Evolutionary conservation across 139 green algal species (phyloP).

Genomic region (Closterium sp.): DNA sequence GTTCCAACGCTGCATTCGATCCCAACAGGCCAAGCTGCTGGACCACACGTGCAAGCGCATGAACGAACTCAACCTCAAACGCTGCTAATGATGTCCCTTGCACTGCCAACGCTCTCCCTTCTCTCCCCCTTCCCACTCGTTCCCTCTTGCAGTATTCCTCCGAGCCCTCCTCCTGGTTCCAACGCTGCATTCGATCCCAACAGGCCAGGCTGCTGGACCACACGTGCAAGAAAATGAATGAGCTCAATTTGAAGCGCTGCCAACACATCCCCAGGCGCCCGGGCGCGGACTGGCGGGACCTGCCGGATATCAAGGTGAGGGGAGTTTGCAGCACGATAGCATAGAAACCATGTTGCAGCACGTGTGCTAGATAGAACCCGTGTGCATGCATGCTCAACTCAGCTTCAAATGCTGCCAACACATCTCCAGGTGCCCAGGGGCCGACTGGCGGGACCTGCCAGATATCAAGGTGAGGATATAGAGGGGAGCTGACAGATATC

Average conservation of each 20-base stretch:
- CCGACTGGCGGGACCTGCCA: slow-evolving; percentile 89
- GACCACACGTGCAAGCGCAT: slow-evolving; percentile 95
- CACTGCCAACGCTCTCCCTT: slow-evolving; percentile 87
- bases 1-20: slow-evolving; percentile 81
- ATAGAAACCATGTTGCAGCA: too few relatives aligned
- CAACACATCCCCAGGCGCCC: slow-evolving; percentile 88
- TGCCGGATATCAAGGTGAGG: slow-evolving; percentile 71
- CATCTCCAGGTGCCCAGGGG: slow-evolving; percentile 89
- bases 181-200: slow-evolving; percentile 71
- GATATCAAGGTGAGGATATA: slow-evolving; percentile 64
- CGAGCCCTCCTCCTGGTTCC: slow-evolving; percentile 69
- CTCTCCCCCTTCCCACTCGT: too few relatives aligned
- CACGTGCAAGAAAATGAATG: slow-evolving; percentile 95
- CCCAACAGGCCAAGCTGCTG: slow-evolving; percentile 51
- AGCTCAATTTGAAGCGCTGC: slow-evolving; percentile 93
- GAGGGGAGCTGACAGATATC: too few relatives aligned
- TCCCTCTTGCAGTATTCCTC: slow-evolving; percentile 54
- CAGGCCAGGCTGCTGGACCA: slow-evolving; percentile 73
- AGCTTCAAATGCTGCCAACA: slow-evolving; percentile 90
- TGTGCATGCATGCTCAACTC: too few relatives aligned
- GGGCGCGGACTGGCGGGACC: slow-evolving; percentile 88
- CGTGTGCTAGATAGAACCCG: too few relatives aligned
- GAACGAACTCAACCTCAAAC: slow-evolving; percentile 93
- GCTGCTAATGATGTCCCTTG: too few relatives aligned
- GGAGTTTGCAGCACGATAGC: too few relatives aligned